These are phyloP conservation scores for Xylaria sp. DNA, from an alignment of 2,329 filamentous ascomycete species.

Conservation along the genomic window DNA sequence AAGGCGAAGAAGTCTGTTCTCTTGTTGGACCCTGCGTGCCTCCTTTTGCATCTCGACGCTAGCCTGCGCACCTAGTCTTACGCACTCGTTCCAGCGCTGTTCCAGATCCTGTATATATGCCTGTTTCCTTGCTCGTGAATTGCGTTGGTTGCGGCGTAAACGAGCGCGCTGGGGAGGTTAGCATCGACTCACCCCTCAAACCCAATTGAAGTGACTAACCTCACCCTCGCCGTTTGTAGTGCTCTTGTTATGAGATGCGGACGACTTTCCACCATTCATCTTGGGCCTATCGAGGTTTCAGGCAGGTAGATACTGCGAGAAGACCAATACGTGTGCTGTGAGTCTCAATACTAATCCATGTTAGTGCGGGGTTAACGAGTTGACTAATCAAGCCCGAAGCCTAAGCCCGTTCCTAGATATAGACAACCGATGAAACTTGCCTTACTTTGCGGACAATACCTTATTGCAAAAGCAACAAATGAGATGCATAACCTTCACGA, in stretches of 20 bases:
- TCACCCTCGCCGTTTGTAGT: background rate
- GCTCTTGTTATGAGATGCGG: background rate
- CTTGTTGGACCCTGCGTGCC: slow-evolving; percentile 25
- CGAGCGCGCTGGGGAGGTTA: slow-evolving; percentile 24
- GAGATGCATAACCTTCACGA: too few species aligned
- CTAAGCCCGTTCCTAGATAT: background rate
- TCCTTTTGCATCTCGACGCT: slow-evolving; percentile 29
- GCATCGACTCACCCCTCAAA: background rate
- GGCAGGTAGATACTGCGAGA: background rate
- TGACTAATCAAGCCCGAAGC: slow-evolving; percentile 2
- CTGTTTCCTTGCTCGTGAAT: slow-evolving; percentile 29
- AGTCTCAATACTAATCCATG: background rate
- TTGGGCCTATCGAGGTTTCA: background rate
- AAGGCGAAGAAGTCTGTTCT: slow-evolving; percentile 22
- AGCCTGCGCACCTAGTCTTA: slow-evolving; percentile 24
- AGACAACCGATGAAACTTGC: background rate
- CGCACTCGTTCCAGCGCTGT: slow-evolving; percentile 25
- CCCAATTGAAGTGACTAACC: background rate
- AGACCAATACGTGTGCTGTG: background rate
- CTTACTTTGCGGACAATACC: background rate
- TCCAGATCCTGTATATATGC: slow-evolving; percentile 29
- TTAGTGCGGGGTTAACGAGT: background rate
- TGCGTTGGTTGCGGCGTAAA: slow-evolving; percentile 32
- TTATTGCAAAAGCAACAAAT: too few species aligned
- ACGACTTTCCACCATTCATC: background rate